Base-by-base conservation (phyloP, 306 rosid species). In the Dalbergia cultrata region DNA sequence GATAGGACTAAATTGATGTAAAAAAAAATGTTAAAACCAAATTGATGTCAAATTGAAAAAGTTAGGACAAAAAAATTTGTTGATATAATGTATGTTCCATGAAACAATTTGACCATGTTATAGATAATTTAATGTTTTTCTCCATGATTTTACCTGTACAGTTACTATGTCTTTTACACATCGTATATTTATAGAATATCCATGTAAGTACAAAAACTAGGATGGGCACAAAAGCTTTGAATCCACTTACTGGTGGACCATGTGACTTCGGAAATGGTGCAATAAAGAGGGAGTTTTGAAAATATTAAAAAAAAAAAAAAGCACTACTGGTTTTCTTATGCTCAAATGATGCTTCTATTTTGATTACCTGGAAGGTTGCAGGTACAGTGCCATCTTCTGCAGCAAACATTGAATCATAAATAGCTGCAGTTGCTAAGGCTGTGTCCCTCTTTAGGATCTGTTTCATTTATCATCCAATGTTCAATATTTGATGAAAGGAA, bases 291-390 rank as follows among this genome's bases (percentile, higher is more conserved):
- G n/a, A n/a, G n/a, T n/a, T n/a, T n/a, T n/a, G n/a, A n/a, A n/a
- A n/a, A n/a, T n/a, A n/a, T n/a, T n/a, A n/a, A n/a, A n/a, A n/a
- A n/a, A n/a, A 44, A 8, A 11, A 6, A 14, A 44, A 64, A 26
- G 41, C 78, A 53, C 57, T 80, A 26, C 37, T 9, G 54, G 43
- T 50, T 61, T 59, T 34, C 54, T 67, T 34, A 41, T n/a, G 35
- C 49, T 44, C 53, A 67, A 66, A 74, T 61, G 33, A 33, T 39
- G 33, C 64, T 19, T 67, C 18, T 61, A 35, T 67, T 67, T 53
- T 56, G 73, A 70, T 87, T 73, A 93, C 99, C 97, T 95, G 98
- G 83, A 93, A 95, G 82, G 99, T 95, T 79, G 99, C 99, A 70
- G 97, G 97, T 70, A 95, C 82, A 5, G 94, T 89, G 74, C 97